Percentiles rank a stretch among this genome's conserved stretches.
phyloP scores from a whole-genome alignment of 495 filamentous ascomycete species.

The Podospora fimiseda region DNA sequence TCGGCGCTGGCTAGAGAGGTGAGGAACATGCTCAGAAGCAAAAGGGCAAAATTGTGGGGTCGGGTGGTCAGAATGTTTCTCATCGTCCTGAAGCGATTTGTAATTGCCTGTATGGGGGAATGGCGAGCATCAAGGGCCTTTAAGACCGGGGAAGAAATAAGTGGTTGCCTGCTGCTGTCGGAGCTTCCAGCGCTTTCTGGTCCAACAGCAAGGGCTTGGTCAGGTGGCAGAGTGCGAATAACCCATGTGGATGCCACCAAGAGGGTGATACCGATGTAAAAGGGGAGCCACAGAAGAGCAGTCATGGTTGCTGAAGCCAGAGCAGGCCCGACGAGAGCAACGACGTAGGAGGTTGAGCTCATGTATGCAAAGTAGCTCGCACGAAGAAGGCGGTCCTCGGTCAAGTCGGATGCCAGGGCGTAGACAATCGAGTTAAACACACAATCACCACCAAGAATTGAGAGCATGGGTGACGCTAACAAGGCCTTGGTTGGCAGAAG shows the following conservation, averaged over 20 bases:
- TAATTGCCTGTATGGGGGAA: slow-evolving; percentile 6
- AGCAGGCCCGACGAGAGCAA: slow-evolving; percentile 35
- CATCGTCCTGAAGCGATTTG: background rate
- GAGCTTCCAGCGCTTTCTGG: background rate
- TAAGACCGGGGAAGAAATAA: background rate
- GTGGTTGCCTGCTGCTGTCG: slow-evolving; percentile 17
- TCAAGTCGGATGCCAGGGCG: slow-evolving; percentile 33
- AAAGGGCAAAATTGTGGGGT: slow-evolving; percentile 8
- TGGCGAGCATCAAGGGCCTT: slow-evolving; percentile 14
- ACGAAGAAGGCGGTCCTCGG: slow-evolving; percentile 33
- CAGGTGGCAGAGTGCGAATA: slow-evolving; percentile 20
- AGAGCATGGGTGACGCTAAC: slow-evolving; percentile 30
- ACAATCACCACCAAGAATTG: slow-evolving; percentile 39
- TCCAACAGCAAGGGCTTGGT: background rate
- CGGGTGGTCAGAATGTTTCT: slow-evolving; percentile 3
- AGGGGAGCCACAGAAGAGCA: slow-evolving; percentile 32
- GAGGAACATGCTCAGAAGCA: slow-evolving; percentile 30
- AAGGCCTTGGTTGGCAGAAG: slow-evolving; percentile 32
- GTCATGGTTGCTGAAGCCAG: slow-evolving; percentile 38
- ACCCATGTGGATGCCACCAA: slow-evolving; percentile 30
- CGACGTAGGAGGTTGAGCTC: slow-evolving; percentile 36
- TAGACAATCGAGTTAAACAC: slow-evolving; percentile 44
- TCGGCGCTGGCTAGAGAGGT: slow-evolving; percentile 35
- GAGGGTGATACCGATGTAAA: slow-evolving; percentile 34
- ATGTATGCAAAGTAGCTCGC: slow-evolving; percentile 42